These are phyloP conservation scores for Dendrostoma leiphaemia DNA, from an alignment of 2,329 filamentous ascomycete genomes.

Conservation along the genomic window DNA sequence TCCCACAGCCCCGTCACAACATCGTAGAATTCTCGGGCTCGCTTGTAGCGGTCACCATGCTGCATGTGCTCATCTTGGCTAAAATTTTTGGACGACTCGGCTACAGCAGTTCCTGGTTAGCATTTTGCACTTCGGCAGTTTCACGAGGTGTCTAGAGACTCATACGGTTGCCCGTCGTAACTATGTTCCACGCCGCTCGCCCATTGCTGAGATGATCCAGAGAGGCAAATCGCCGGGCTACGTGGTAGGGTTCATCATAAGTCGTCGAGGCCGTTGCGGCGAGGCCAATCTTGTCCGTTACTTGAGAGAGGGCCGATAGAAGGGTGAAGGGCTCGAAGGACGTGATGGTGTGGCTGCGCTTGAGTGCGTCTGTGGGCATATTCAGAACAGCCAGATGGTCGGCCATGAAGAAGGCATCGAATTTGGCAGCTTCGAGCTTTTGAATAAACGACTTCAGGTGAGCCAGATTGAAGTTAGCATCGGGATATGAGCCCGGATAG, in stretches of 20 bases:
- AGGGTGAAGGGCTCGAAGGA: constrained; percentile 57
- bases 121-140: too few relatives aligned
- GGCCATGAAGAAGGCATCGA: constrained; percentile 57
- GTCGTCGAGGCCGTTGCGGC: constrained; percentile 54
- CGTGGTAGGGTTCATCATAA: constrained; percentile 53
- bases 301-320: constrained; percentile 45
- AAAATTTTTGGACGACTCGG: constrained; percentile 52
- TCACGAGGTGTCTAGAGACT: too few relatives aligned
- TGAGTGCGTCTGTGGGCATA: constrained; percentile 55
- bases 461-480: constrained; percentile 56
- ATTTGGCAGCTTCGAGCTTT: constrained; percentile 52
- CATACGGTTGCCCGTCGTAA: constrained; percentile 52
- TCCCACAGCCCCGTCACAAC: constrained; percentile 53
- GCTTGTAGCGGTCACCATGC: constrained; percentile 47
- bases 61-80: constrained; percentile 48
- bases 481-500: constrained; percentile 51
- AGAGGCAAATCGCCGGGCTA: constrained; percentile 52
- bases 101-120: too few relatives aligned
- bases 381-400: constrained; percentile 54
- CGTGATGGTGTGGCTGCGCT: constrained; percentile 56
- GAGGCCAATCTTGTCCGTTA: constrained; percentile 49
- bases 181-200: constrained; percentile 53
- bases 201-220: constrained; percentile 51
- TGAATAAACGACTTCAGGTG: constrained; percentile 53
- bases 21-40: constrained; percentile 51